Base-by-base conservation (phyloP, 2,329 filamentous ascomycete genomes). In the Stemphylium beticola region DNA sequence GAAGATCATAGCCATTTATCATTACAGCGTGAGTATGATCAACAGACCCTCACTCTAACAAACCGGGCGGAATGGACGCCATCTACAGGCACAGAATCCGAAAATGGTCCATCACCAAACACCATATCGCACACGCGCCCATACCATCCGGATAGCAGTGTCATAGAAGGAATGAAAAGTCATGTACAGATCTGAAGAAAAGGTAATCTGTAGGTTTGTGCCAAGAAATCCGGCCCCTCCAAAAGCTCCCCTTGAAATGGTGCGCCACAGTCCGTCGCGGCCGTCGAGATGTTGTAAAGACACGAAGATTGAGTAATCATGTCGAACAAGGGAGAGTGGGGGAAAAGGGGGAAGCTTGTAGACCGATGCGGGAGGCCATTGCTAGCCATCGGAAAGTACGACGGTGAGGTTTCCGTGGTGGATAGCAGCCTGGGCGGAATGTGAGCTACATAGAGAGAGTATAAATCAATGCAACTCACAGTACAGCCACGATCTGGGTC, bases 401-500 rank as follows among this genome's bases (percentile, higher is more conserved):
- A 73, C 36, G 8, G 62, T 67, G 34, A 73, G 65, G 37, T 58
- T 51, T 12, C 68, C 66, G 20, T 61, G 43, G 10, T 55, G 60
- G 29, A 66, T 52, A 7, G 64, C 62, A 24, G 69, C 68, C 69
- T 72, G 22, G 34, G 22, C 3, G 4, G 7, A 36, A 5, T 8
- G n/a, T 49, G 11, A 57, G n/a, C 40, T 5, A 1, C 31, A 17
- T 31, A 49, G 41, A 41, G 29, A 24, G 11, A 14, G 10, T 8
- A 20, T 8, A 20, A 6, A 24, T 5, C 17, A 11, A 3, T 2
- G 22, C 6, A 9, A 58, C 90, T 83, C 87, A 95, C 91, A 45
- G 92, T 96, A 85, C 92, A 96, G 56, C 92, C 91, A 58, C 78
- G 81, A 55, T 76, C 72, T 60, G 78, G 81, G 54, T 76, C 72